Base-by-base conservation (phyloP, 106 monocot species). In the Cymbidium sinense region DNA sequence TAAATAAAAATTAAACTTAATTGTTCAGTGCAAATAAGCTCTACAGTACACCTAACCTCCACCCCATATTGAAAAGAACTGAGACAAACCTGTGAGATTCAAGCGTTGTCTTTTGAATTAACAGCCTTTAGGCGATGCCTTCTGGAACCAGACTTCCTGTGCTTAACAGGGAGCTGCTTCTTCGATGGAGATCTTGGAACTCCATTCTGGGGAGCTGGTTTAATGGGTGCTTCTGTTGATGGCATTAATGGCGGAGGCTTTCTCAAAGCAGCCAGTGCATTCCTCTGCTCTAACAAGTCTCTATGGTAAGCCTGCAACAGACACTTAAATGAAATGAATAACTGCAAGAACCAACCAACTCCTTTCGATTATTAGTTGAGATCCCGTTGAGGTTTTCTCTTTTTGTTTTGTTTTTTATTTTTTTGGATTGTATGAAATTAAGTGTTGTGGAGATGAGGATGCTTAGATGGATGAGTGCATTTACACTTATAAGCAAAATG, bases 221-320 rank as follows among this genome's bases (percentile, higher is more conserved):
- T 74, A 44, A 2, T 47, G 9, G 44, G 44, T 25, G 47, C 4
- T 15, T 74, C 74, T 44, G 20, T 74, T 25, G 10, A 13, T 2
- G 7, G 27, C 23, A 44, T 43, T 21, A 28, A 74, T 44, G 74
- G 44, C 0, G 41, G 74, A 47, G 41, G 44, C 19, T 25, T 37
- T 15, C 74, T 44, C 20, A 35, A 44, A 43, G 44, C 13, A 17
- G 74, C 43, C 27, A 74, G 25, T 44, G 74, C 43, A 11, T 35
- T 74, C 44, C 74, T 27, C 44, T 74, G 74, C 74, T 74, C 74
- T 44, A 74, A 5, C 44, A 74, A 44, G 74, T 74, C 74, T 74
- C 74, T 74, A 41, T 74, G 74, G 28, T 74, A 74, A 43, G 74
- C 41, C 74, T 74, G 74, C 41, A 74, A 74, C 12, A 44, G 37